A percentile compares a stretch with the other conserved stretches of the same genome.
phyloP scores from a whole-genome alignment of 73 alveolate genomes.

The Durusdinium trenchii region DNA sequence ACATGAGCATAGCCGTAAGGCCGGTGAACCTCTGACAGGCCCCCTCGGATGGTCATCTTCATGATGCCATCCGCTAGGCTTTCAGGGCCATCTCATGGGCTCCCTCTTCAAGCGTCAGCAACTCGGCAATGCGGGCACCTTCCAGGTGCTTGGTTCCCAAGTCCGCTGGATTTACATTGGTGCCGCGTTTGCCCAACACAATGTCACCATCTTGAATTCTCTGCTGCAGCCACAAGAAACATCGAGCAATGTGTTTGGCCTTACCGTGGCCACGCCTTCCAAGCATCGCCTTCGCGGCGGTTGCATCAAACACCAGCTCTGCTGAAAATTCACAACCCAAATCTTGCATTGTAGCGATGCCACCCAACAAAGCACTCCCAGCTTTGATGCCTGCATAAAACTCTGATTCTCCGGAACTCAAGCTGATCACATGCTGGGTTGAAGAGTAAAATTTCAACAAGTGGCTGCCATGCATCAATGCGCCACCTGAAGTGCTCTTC shows the following conservation, averaged over 20 bases:
- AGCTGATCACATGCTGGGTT: neutral
- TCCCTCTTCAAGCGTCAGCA: neutral
- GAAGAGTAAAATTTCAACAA: neutral
- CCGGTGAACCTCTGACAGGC: conserved; percentile 17
- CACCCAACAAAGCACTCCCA: neutral
- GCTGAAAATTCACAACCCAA: neutral
- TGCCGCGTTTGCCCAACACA: neutral
- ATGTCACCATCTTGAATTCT: neutral
- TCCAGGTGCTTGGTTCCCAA: conserved; percentile 9
- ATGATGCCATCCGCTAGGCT: neutral
- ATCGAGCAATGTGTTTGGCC: neutral
- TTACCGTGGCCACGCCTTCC: neutral
- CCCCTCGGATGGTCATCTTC: neutral
- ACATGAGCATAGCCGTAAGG: too few species aligned
- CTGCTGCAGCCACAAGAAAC: conserved; percentile 37
- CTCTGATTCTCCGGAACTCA: neutral
- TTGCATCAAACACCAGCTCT: neutral
- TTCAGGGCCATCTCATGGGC: neutral
- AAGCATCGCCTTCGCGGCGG: neutral
- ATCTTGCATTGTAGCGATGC: neutral
- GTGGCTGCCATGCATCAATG: neutral
- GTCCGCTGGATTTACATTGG: neutral
- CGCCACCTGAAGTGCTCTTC: neutral
- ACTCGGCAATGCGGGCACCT: neutral
- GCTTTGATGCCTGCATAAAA: conserved; percentile 11